A percentile compares a stretch with the other conserved stretches of the same genome.
Conservation (phyloP, 169 alveolate genomes). For the Theileria annulata region DNA sequence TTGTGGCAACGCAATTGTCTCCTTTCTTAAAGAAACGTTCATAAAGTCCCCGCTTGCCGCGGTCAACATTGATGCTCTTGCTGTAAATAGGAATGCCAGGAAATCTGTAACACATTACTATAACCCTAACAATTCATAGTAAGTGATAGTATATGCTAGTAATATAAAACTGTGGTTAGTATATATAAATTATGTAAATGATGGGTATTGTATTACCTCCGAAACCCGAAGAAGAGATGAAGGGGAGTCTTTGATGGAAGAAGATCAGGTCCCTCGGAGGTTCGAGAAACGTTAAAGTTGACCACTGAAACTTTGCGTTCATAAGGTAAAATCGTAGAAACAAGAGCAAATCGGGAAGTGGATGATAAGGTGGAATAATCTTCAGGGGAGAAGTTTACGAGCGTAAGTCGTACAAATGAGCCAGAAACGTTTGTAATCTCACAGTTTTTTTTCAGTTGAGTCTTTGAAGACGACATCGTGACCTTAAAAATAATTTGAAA, state of each 20-base stretch:
- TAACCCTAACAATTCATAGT: no score
- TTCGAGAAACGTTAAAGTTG: conserved; percentile 79
- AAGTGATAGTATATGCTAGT: no score
- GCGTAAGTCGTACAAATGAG: conserved; percentile 24
- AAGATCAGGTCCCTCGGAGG: conserved; percentile 66
- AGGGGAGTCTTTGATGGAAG: conserved; percentile 82
- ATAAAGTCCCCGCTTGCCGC: conserved; percentile 51
- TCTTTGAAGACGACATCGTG: conserved; percentile 49
- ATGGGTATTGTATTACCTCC: conserved; percentile 83
- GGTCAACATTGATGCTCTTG: conserved; percentile 45
- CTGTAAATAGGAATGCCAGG: conserved; percentile 59
- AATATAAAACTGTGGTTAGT: no score
- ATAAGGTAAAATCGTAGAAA: conserved; percentile 89
- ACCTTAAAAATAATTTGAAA: not conserved
- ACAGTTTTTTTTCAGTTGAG: conserved; percentile 26
- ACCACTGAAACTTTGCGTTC: conserved; percentile 91
- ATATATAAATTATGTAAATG: conserved; percentile 74
- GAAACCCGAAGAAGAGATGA: conserved; percentile 88
- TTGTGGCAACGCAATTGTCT: conserved; percentile 56
- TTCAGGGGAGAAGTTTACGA: conserved; percentile 48
- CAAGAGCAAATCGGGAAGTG: conserved; percentile 70
- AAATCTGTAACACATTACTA: conserved; percentile 20
- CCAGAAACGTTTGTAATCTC: conserved; percentile 12
- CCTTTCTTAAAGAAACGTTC: conserved; percentile 42
- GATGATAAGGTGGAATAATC: conserved; percentile 23